These are phyloP conservation scores for Phyllosticta citribraziliensis DNA, from an alignment of 2,329 filamentous ascomycete genomes.

Conservation along the genomic window DNA sequence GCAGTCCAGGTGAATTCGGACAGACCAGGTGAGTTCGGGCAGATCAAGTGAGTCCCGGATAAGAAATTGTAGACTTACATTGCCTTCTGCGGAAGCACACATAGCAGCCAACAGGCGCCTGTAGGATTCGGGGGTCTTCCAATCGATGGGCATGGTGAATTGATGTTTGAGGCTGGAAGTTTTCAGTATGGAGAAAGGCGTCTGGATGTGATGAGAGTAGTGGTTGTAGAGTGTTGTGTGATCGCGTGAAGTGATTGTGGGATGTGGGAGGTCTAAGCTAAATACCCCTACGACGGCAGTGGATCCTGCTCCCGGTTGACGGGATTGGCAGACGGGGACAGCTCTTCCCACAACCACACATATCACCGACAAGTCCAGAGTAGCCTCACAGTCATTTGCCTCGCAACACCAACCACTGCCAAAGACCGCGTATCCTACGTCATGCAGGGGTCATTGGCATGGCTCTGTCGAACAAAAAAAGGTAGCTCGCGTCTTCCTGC, in stretches of 20 bases:
- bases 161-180: background rate
- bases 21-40: too few species aligned
- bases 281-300: background rate
- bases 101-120: constrained; percentile 33
- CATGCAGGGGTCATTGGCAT: background rate
- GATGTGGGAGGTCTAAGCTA: background rate
- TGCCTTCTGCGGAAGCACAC: constrained; percentile 24
- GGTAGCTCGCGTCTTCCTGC: background rate
- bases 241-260: background rate
- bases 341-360: background rate
- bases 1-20: background rate
- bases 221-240: background rate
- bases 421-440: background rate
- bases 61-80: constrained; percentile 17
- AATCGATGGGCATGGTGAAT: constrained; percentile 26
- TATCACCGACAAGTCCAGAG: background rate
- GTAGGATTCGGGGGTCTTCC: constrained; percentile 25
- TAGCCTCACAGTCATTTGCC: background rate
- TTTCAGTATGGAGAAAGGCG: background rate
- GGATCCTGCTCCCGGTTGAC: too few species aligned
- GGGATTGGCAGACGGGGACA: background rate
- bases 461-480: background rate
- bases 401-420: background rate
- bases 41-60: background rate
- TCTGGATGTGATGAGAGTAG: background rate